phyloP scores from a whole-genome alignment of 257 asterid species.

The Fraxinus cuspidata region DNA sequence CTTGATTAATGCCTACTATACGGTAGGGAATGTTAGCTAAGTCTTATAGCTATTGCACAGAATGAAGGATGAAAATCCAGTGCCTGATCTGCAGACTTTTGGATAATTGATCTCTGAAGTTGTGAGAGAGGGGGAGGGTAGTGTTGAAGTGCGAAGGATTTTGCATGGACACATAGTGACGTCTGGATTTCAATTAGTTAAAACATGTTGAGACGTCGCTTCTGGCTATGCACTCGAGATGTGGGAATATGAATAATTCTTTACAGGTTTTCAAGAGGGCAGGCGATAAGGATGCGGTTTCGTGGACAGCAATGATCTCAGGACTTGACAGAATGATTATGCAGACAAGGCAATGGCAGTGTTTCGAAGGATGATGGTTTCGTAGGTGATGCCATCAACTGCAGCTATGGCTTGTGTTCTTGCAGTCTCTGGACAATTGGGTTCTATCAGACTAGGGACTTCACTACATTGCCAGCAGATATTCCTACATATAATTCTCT shows the following conservation, averaged over 20 bases:
- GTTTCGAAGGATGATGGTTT: conserved; percentile 55
- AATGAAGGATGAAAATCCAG: conserved; percentile 51
- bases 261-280: conserved; percentile 45
- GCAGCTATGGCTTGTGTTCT: conserved; percentile 67
- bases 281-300: conserved; percentile 57
- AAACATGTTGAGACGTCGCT: conserved; percentile 62
- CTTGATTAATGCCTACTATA: conserved; percentile 60
- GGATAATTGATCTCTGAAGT: conserved; percentile 56
- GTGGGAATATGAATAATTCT: conserved; percentile 52
- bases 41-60: conserved; percentile 41
- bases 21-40: conserved; percentile 41
- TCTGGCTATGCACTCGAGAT: conserved; percentile 59
- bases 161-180: conserved; percentile 59
- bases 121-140: conserved; percentile 53
- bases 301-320: conserved; percentile 79
- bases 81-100: conserved; percentile 70
- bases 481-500: conserved; percentile 65
- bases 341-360: conserved; percentile 58
- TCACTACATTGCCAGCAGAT: conserved; percentile 64
- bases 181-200: conserved; percentile 50
- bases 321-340: conserved; percentile 71
- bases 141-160: conserved; percentile 47
- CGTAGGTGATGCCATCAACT: conserved; percentile 49
- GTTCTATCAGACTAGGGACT: conserved; percentile 52
- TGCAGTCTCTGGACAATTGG: conserved; percentile 77